Conservation (phyloP, 306 rosid genomes). For the Fragaria ananassa region DNA sequence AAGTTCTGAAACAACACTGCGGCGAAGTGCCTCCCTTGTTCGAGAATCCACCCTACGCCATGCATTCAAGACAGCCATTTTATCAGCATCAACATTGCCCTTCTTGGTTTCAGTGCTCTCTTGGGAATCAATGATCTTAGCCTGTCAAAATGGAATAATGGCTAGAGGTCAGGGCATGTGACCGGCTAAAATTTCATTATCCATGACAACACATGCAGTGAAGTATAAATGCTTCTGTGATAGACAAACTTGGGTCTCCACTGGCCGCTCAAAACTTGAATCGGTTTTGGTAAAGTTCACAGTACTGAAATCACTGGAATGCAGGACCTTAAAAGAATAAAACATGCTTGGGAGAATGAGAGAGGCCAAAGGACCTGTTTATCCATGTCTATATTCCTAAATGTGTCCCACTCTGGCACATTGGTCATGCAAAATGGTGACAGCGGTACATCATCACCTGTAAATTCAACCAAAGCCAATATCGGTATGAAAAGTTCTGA, state of each 20-base stretch:
- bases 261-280: not conserved
- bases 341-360: not conserved
- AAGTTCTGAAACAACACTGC: conserved; percentile 66
- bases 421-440: conserved; percentile 78
- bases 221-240: not conserved
- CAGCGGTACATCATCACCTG: conserved; percentile 82
- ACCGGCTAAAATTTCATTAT: not conserved
- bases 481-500: conserved; percentile 5
- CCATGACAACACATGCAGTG: not conserved
- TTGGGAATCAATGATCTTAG: conserved; percentile 52
- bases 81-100: conserved; percentile 57
- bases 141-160: conserved; percentile 44
- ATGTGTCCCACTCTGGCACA: conserved; percentile 80
- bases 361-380: conserved; percentile 58
- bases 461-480: conserved; percentile 34
- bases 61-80: conserved; percentile 48
- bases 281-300: not conserved
- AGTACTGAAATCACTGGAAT: not conserved
- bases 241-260: not conserved
- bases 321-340: not conserved
- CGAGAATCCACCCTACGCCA: conserved; percentile 66
- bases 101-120: conserved; percentile 51
- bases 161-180: conserved; percentile 17
- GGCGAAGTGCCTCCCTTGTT: conserved; percentile 93
- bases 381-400: conserved; percentile 98